Evolutionary conservation across 495 filamentous ascomycete species (phyloP).

Genomic region (Aspergillus ostianus): DNA sequence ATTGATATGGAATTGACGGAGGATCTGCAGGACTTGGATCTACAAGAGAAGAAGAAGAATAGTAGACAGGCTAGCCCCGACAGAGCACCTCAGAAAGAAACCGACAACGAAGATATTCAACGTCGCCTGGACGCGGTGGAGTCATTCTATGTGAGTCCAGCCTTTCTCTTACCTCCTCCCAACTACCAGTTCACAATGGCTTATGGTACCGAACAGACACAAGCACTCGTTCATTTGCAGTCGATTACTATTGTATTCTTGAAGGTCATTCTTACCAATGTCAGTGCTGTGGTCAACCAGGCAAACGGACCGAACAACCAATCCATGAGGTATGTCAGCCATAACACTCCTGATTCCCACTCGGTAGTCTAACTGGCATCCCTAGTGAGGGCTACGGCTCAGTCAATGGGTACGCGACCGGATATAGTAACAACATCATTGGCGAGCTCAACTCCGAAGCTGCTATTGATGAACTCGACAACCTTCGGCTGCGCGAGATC

Average conservation of each 20-base stretch:
- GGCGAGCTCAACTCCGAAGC: constrained; percentile 35
- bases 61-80: constrained; percentile 26
- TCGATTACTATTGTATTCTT: constrained; percentile 92
- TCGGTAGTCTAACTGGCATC: constrained; percentile 12
- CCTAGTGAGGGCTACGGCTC: constrained; percentile 32
- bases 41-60: constrained; percentile 29
- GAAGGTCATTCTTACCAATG: constrained; percentile 80
- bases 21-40: constrained; percentile 26
- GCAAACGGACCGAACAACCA: constrained; percentile 46
- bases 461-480: constrained; percentile 72
- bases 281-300: constrained; percentile 62
- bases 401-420: constrained; percentile 31
- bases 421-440: constrained; percentile 24
- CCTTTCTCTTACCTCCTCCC: constrained; percentile 5
- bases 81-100: constrained; percentile 49
- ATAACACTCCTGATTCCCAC: neutral
- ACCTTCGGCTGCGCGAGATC: constrained; percentile 77
- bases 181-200: constrained; percentile 20
- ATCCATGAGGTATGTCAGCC: constrained; percentile 31
- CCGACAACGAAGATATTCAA: constrained; percentile 55
- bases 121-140: constrained; percentile 73
- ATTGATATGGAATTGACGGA: constrained; percentile 18
- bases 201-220: constrained; percentile 45
- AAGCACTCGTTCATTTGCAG: constrained; percentile 80
- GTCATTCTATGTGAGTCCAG: constrained; percentile 72